Base-by-base conservation (phyloP, 768 basidiomycete species). In the Boletales sp. region DNA sequence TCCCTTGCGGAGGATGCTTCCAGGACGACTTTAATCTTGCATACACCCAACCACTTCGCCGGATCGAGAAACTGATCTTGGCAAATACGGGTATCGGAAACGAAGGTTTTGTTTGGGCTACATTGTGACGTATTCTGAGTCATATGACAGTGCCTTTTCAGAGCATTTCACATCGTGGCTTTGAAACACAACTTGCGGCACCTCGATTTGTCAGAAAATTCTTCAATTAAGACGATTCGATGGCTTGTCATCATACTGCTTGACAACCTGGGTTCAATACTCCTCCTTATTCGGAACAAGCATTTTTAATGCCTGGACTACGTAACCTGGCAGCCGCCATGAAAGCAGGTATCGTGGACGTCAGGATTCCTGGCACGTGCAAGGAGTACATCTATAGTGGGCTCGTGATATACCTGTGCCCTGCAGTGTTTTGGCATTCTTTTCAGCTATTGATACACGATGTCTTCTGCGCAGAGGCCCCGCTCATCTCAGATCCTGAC, bases 81-180 rank as follows among this genome's bases (percentile, higher is more conserved):
- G 73, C 76, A 57, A 72, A 76, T 50, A 82, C 82, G 9, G 73
- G 74, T 11, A 78, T 85, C 31, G 73, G 78, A 35, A 81, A 85
- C 56, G 83, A 85, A 74, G 79, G 76, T 84, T 84, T 50, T 42
- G 78, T 59, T 17, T 30, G 11, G 19, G 34, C 24, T 27, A 27
- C 44, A 45, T 37, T 44, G 34, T n/a, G 42, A 49, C 30, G 21
- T 12, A 10, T 36, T 24, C 17, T 36, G 10, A n/a, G 36, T 12
- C 48, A 38, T 18, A 47, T 51, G 40, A 59, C 47, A 19, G 38
- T 35, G 40, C 43, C 43, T 45, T 40, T 40, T 29, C 55, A 86
- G 85, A 10, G 64, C 85, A 21, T 86, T 76, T 54, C 74, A 80
- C 29, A 73, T 87, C 24, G 66, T 81, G 2, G 68, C 80, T 17